Evolutionary conservation across 78 protist species (phyloP).

Genomic region (Capsaspora owczarzaki): DNA sequence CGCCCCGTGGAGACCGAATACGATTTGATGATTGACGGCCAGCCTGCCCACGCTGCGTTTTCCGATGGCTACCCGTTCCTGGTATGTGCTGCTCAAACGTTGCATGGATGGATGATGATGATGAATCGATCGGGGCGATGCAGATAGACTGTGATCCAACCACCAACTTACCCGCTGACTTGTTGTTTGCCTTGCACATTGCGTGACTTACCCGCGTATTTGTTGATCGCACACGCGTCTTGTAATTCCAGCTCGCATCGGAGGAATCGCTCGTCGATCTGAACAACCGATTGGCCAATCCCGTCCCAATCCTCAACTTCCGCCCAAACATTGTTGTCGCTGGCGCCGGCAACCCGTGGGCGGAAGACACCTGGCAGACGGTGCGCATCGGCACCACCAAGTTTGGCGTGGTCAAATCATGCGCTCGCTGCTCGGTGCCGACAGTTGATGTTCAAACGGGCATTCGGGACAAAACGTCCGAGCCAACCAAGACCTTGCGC

Average conservation of each 20-base stretch:
- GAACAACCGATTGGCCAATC: no score
- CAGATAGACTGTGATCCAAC: no score
- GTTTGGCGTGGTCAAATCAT: slow-evolving; percentile 9
- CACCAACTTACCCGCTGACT: no score
- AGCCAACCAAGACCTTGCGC: slow-evolving; percentile 14
- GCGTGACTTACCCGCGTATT: no score
- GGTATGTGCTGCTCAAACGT: neutral
- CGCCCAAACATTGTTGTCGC: slow-evolving; percentile 10
- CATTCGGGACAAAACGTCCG: neutral
- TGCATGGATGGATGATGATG: no score
- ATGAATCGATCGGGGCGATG: no score
- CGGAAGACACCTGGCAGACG: slow-evolving; percentile 3
- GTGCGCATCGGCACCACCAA: neutral
- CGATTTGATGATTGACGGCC: no score
- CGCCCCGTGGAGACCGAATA: no score
- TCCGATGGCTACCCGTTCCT: neutral
- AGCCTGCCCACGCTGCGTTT: slow-evolving; percentile 10
- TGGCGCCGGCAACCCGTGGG: neutral
- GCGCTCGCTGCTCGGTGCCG: slow-evolving; percentile 17
- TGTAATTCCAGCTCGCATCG: neutral
- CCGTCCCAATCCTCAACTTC: neutral
- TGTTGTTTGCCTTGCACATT: no score
- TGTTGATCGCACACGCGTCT: no score
- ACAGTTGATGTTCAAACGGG: slow-evolving; percentile 16
- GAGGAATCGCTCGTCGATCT: neutral